Conservation (phyloP, 768 basidiomycete species). For the Auricularia heimuer region DNA sequence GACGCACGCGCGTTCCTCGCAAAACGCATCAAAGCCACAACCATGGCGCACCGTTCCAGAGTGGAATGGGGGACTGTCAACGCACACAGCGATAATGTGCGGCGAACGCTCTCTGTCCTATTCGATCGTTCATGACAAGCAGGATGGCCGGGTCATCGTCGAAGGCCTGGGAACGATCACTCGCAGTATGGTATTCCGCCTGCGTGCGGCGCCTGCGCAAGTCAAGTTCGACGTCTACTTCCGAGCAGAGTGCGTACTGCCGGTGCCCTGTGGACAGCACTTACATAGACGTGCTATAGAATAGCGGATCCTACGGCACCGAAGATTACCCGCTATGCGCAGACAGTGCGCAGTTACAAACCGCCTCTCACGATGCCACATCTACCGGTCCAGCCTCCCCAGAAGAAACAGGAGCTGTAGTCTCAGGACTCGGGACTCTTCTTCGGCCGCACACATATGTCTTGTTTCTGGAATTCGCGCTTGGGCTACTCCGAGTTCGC, state of each 20-base stretch:
- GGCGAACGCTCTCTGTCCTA: not conserved
- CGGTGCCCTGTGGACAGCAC: not conserved
- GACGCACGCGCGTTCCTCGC: not conserved
- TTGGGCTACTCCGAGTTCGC: no score
- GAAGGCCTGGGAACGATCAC: not conserved
- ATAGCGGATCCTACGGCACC: not conserved
- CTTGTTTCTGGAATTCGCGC: no score
- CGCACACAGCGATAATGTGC: not conserved
- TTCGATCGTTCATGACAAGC: not conserved
- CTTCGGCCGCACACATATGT: no score
- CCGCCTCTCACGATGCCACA: not conserved
- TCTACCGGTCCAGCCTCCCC: not conserved
- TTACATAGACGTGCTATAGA: not conserved
- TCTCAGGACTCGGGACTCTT: not conserved
- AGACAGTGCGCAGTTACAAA: not conserved
- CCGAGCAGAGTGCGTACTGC: not conserved
- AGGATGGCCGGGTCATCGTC: not conserved
- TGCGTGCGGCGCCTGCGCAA: not conserved
- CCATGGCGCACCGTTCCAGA: not conserved
- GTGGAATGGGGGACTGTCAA: not conserved
- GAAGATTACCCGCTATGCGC: not conserved
- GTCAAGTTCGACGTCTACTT: not conserved
- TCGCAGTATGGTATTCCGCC: not conserved
- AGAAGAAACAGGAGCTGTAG: not conserved
- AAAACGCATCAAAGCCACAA: not conserved